Evolutionary conservation across 768 basidiomycete genomes (phyloP).

Genomic region (Sarcomyxa edulis): DNA sequence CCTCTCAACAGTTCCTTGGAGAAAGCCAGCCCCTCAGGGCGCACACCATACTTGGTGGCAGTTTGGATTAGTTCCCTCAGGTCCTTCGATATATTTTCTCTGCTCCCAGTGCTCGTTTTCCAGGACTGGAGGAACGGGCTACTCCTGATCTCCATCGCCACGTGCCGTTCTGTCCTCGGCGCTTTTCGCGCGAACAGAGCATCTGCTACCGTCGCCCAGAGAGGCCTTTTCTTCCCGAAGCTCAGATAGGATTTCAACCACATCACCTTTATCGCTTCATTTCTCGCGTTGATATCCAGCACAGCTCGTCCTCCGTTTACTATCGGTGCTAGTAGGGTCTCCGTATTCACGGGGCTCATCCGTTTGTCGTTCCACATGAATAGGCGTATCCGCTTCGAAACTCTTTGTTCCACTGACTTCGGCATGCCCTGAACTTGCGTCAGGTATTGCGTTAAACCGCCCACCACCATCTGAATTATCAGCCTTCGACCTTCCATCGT

Average conservation of each 20-base stretch:
- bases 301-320: constrained; percentile 7
- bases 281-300: constrained; percentile 8
- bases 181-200: background rate
- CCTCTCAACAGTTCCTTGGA: background rate
- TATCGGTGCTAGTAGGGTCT: background rate
- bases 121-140: background rate
- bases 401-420: background rate
- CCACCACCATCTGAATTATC: constrained; percentile 7
- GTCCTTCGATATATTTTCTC: constrained; percentile 2
- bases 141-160: background rate
- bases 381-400: constrained; percentile 5
- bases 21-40: background rate
- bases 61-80: constrained; percentile 3
- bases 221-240: background rate
- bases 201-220: background rate
- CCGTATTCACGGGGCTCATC: background rate
- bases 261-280: constrained; percentile 10
- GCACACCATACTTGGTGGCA: constrained; percentile 4
- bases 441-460: constrained; percentile 10
- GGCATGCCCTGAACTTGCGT: constrained; percentile 17
- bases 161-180: background rate
- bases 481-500: constrained; percentile 6
- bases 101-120: background rate
- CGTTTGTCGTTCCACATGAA: constrained; percentile 11
- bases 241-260: constrained; percentile 9